Evolutionary conservation across 2,329 filamentous ascomycete species (phyloP), one percentile per base, ranked within the genome.

Genomic region (Chrysosporium queenslandicum): DNA sequence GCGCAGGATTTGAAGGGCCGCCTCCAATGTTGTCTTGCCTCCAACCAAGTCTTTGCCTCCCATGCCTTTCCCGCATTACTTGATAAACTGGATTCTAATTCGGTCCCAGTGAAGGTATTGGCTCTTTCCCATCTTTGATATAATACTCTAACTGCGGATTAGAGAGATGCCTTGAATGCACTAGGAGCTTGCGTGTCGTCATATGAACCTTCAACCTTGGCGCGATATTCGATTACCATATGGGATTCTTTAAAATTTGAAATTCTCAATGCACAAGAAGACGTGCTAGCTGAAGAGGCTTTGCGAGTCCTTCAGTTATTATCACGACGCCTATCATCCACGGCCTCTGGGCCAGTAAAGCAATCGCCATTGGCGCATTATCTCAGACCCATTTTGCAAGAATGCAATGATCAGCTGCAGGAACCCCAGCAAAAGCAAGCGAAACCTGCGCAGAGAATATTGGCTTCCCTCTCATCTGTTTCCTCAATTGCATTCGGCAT

Each of bases 231-330:
- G 0, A 77, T 82, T 46, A 81, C 78, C 0, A 69, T 85, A 2
- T 86, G 82, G 82, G 81, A 85, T 58, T 76, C 80, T 7, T 64
- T 86, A 48, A 86, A 85, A 62, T 86, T 83, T 58, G 82, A 86
- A 60, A 77, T 86, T 9, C 69, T 86, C 12, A 83, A 81, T 57
- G 76, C 79, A 0, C 79, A 83, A 63, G 82, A 85, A 59, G 80
- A 84, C 51, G 78, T 83, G 47, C 67, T 86, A 7, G 79, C 80
- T 0, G 71, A 80, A 46, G 76, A 79, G 59, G 78, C 82, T 5
- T 65, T 85, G 14, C 67, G 71, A 20, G 76, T 74, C 1, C 64
- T 85, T 7, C 72, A 75, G 50, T 68, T 72, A 18, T 79, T 85
- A 53, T 76, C 79, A 14, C 69, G 68, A 49, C 74, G 77, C 20